A percentile compares a stretch with the other conserved stretches of the same genome.
These are phyloP conservation scores for Colletotrichum caudatum DNA, from an alignment of 2,329 filamentous ascomycete genomes.

Conservation along the genomic window DNA sequence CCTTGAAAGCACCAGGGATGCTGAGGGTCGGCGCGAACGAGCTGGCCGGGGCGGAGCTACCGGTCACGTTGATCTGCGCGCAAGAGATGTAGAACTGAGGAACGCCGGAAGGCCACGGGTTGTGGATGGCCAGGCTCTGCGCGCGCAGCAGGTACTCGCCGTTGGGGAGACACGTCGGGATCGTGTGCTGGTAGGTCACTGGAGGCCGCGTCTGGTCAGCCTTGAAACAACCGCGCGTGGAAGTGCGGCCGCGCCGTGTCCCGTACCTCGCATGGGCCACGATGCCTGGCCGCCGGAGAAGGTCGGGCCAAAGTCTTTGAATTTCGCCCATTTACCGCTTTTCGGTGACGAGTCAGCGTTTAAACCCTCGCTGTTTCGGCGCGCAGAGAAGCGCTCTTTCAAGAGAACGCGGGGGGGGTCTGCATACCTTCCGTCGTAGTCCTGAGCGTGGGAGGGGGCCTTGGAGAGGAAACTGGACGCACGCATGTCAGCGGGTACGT, in stretches of 20 bases:
- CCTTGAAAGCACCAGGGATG: conserved; percentile 58
- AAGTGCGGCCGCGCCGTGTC: not conserved
- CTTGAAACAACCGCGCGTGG: not conserved
- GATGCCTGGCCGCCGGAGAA: conserved; percentile 48
- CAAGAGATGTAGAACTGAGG: conserved; percentile 62
- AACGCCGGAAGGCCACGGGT: conserved; percentile 59
- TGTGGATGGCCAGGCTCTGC: conserved; percentile 72
- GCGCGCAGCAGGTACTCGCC: conserved; percentile 71
- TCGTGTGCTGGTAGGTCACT: conserved; percentile 52
- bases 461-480: conserved; percentile 53
- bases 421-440: conserved; percentile 49
- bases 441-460: conserved; percentile 50
- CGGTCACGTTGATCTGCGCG: conserved; percentile 60
- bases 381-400: too few species aligned
- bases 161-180: conserved; percentile 64
- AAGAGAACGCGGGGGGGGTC: too few species aligned
- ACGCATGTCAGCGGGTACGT: conserved; percentile 10
- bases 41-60: conserved; percentile 49
- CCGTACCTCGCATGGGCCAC: conserved; percentile 50
- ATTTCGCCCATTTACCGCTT: conserved; percentile 54
- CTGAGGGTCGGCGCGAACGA: conserved; percentile 49
- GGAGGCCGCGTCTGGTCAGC: not conserved
- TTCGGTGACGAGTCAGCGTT: too few species aligned
- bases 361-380: too few species aligned
- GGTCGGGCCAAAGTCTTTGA: conserved; percentile 53